phyloP scores from a whole-genome alignment of 495 filamentous ascomycete genomes.

The Podospora fimiseda region DNA sequence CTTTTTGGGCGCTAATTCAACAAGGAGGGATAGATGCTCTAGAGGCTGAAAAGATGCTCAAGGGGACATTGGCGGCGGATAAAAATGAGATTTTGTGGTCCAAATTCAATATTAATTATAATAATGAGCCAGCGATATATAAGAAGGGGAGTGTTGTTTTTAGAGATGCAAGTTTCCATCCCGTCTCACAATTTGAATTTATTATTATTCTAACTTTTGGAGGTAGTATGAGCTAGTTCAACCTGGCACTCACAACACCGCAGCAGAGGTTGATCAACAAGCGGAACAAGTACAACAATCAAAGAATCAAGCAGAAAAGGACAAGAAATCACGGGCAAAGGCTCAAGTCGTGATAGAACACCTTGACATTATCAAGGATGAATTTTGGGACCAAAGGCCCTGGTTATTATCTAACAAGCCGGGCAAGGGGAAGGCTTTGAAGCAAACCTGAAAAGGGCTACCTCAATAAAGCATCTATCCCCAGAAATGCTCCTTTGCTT shows the following conservation, averaged over 20 bases:
- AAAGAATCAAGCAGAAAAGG: constrained; percentile 70
- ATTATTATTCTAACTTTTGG: neutral
- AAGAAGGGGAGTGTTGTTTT: constrained; percentile 90
- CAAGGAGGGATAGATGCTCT: constrained; percentile 65
- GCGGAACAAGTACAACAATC: constrained; percentile 48
- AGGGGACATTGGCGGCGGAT: constrained; percentile 75
- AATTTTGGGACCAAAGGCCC: constrained; percentile 81
- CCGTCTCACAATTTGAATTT: neutral
- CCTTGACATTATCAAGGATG: constrained; percentile 87
- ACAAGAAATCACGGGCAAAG: constrained; percentile 66
- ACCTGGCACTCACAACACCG: constrained; percentile 35
- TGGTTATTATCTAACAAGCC: constrained; percentile 78
- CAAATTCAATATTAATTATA: constrained; percentile 89
- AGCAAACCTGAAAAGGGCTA: constrained; percentile 34
- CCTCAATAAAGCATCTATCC: neutral
- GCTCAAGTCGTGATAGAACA: constrained; percentile 75
- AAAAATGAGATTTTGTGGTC: constrained; percentile 97
- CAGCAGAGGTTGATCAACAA: constrained; percentile 30
- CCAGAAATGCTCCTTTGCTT: too few relatives aligned
- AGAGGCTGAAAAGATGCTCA: constrained; percentile 72
- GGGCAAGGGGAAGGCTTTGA: constrained; percentile 60
- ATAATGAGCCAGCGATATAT: constrained; percentile 86
- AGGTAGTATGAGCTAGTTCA: constrained; percentile 48
- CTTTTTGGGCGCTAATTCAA: constrained; percentile 84
- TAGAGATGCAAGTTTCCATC: constrained; percentile 58